phyloP scores from a whole-genome alignment of 305 asterid species.

The Nicotiana rustica region DNA sequence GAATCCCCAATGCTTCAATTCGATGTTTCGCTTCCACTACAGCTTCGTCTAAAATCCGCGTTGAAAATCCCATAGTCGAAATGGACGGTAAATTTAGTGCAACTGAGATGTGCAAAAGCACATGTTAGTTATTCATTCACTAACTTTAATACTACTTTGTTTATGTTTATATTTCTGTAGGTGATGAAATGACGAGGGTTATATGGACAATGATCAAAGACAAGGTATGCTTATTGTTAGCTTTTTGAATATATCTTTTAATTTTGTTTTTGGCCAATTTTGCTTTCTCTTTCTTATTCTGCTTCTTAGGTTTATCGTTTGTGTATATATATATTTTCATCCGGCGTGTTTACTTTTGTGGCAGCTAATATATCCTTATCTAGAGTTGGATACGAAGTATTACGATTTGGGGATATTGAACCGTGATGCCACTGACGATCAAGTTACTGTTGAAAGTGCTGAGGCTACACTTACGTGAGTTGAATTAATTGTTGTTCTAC shows the following conservation, averaged over 20 bases:
- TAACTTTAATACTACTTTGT: not conserved
- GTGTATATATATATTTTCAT: not conserved
- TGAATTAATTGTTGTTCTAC: not conserved
- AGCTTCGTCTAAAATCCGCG: conserved; percentile 57
- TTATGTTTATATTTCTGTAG: conserved; percentile 38
- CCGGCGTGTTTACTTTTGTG: conserved; percentile 10
- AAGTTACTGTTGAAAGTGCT: conserved; percentile 88
- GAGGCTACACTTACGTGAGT: conserved; percentile 91
- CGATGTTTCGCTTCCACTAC: conserved; percentile 64
- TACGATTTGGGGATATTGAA: conserved; percentile 82
- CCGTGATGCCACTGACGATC: conserved; percentile 87
- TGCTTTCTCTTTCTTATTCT: not conserved
- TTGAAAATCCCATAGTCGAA: conserved; percentile 87
- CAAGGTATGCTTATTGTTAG: conserved; percentile 53
- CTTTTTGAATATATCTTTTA: not conserved
- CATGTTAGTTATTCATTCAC: not conserved
- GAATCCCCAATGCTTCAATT: conserved; percentile 51
- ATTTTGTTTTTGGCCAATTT: not conserved
- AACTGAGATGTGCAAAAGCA: not conserved
- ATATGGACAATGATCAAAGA: conserved; percentile 93
- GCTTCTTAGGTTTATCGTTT: conserved; percentile 1
- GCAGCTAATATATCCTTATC: conserved; percentile 82
- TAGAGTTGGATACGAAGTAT: conserved; percentile 88
- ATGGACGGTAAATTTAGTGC: conserved; percentile 72
- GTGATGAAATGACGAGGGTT: conserved; percentile 93